Evolutionary conservation across 352 stramenopile species (phyloP), one percentile per base, ranked within the genome.

Genomic region (Phytophthora uliginosa): DNA sequence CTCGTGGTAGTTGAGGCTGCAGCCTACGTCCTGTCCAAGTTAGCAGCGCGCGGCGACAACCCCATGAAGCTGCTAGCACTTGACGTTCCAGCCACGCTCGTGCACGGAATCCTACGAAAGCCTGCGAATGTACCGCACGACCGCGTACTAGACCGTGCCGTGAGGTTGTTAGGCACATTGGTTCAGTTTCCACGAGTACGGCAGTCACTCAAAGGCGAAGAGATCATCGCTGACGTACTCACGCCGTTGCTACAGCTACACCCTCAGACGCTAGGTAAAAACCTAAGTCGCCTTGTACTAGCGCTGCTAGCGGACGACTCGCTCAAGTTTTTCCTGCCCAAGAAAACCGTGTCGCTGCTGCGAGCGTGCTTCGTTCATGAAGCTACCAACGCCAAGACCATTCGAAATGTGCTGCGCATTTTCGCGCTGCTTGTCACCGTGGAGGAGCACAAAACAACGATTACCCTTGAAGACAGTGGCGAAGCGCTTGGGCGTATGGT

Each of bases 301-400:
- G 71, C 74, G 9, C 78, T 95, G 67, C 78, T 95, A 3, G 70
- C 83, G 15, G 85, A 95, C 38, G 86, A 95, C 45, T 91, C 88
- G 7, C 77, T 95, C 38, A 91, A 91, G 66, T 93, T 95, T 38
- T 95, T 95, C 55, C 58, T 95, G 13, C 88, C 86, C 0, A 95
- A 95, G 69, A 92, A 93, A 47, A 93, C 88, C 0, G 82, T 95
- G 3, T 82, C 81, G 59, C 58, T 94, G 6, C 61, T 95, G 1
- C 77, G 87, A 13, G 71, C 79, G 15, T 80, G 91, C 15, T 87
- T 93, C 51, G 87, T 84, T 2, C 81, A 88, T 17, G 36, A 71
- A 1, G 53, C 31, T 1, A 78, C 84, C 4, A 73, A 55, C 18
- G n/a, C 67, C 7, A 95, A 95, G 66, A 85, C 86, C 0, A 73